Conservation (phyloP, 2,329 filamentous ascomycete genomes). For the Fusarium ambrosium region DNA sequence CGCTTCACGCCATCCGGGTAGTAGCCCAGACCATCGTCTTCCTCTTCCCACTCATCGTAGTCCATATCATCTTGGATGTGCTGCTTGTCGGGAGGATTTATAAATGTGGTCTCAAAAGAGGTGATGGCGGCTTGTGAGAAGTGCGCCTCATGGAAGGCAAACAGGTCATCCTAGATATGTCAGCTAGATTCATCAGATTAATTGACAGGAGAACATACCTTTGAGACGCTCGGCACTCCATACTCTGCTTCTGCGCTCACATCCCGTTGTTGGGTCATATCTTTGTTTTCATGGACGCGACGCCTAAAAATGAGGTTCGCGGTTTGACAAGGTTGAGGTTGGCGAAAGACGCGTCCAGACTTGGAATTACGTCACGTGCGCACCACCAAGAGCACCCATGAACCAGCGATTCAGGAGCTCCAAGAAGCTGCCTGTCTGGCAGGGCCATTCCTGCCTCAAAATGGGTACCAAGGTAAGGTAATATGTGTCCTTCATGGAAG, state of each 20-base stretch:
- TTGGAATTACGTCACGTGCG: conserved; percentile 42
- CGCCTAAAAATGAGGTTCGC: conserved; percentile 9
- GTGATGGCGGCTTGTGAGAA: conserved; percentile 64
- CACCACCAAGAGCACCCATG: conserved; percentile 1
- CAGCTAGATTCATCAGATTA: conserved; percentile 20
- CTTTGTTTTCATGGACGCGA: conserved; percentile 22
- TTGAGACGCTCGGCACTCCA: conserved; percentile 44
- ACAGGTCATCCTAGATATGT: conserved; percentile 68
- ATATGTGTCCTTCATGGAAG: not conserved
- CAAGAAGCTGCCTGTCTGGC: not conserved
- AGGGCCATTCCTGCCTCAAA: not conserved
- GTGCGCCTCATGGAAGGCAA: conserved; percentile 70
- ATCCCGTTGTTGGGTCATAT: conserved; percentile 41
- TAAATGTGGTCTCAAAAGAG: conserved; percentile 63
- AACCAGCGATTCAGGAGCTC: conserved; percentile 4
- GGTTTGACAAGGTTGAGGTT: conserved; percentile 36
- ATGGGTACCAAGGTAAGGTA: not conserved
- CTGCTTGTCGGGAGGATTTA: conserved; percentile 50
- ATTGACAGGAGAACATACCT: conserved; percentile 33
- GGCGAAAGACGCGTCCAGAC: conserved; percentile 26
- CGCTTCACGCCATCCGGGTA: conserved; percentile 90
- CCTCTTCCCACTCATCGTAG: conserved; percentile 61
- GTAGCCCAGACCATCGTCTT: conserved; percentile 81
- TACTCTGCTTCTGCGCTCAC: conserved; percentile 25
- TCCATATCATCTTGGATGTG: conserved; percentile 48